phyloP scores from a whole-genome alignment of 257 asterid species.

The Gentiana straminea region DNA sequence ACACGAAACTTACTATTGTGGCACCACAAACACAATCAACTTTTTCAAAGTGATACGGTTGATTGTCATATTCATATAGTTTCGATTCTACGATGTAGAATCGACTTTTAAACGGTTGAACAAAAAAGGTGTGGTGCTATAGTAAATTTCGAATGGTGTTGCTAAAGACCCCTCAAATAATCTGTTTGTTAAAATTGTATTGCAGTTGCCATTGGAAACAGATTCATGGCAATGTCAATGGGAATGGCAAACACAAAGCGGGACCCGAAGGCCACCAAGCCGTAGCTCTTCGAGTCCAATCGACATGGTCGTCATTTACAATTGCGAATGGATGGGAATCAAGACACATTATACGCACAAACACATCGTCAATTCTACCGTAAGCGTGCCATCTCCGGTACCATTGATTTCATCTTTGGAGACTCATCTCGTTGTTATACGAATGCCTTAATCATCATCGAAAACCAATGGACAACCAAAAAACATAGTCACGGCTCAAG shows the following conservation, averaged over 20 bases:
- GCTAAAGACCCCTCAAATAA: too few relatives aligned
- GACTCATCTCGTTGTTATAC: slow-evolving; percentile 12
- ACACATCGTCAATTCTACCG: slow-evolving; percentile 23
- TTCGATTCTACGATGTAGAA: too few relatives aligned
- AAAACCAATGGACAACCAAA: slow-evolving; percentile 12
- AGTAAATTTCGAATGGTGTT: too few relatives aligned
- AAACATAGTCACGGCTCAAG: slow-evolving; percentile 26
- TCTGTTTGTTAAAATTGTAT: too few relatives aligned
- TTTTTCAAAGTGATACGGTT: too few relatives aligned
- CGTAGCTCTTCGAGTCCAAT: slow-evolving; percentile 20
- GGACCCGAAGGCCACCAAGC: slow-evolving; percentile 22
- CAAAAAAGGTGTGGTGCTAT: too few relatives aligned
- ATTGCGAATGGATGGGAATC: slow-evolving; percentile 23
- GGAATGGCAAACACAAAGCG: slow-evolving; percentile 25
- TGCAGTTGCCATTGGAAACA: slow-evolving; percentile 14
- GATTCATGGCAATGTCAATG: slow-evolving; percentile 10
- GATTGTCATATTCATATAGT: too few relatives aligned
- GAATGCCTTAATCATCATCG: slow-evolving; percentile 14
- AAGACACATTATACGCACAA: slow-evolving; percentile 26
- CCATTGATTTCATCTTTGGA: slow-evolving; percentile 28
- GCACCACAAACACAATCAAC: too few relatives aligned
- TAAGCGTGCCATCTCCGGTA: slow-evolving; percentile 19
- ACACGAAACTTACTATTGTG: too few relatives aligned
- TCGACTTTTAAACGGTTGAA: too few relatives aligned
- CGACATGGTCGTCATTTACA: slow-evolving; percentile 13